A percentile compares a stretch with the other conserved stretches of the same genome.
Evolutionary conservation across 23 red algal genomes (phyloP).

Genomic region (Agarophyton chilense): DNA sequence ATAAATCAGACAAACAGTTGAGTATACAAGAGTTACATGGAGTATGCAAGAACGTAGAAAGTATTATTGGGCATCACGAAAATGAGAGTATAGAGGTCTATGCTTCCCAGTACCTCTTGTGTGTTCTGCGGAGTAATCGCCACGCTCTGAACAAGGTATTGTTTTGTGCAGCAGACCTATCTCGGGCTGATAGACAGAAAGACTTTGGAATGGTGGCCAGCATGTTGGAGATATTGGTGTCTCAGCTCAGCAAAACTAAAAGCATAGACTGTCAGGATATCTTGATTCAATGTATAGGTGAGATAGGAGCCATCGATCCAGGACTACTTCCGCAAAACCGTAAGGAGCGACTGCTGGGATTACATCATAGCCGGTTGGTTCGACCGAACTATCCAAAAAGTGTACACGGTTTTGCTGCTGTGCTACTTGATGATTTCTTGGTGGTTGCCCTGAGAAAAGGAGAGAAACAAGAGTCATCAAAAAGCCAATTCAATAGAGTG

Average conservation of each 20-base stretch:
- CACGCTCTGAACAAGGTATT: neutral
- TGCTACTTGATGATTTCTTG: slow-evolving; percentile 77
- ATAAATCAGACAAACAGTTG: neutral
- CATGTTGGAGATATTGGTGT: slow-evolving; percentile 22
- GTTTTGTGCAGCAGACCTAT: neutral
- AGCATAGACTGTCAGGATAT: slow-evolving; percentile 55
- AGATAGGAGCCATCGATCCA: slow-evolving; percentile 86
- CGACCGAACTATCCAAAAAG: slow-evolving; percentile 8
- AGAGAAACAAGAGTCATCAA: slow-evolving; percentile 27
- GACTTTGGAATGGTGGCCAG: neutral
- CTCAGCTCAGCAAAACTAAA: slow-evolving; percentile 41
- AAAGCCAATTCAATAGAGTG: slow-evolving; percentile 62
- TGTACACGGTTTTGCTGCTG: slow-evolving; percentile 46
- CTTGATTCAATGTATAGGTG: slow-evolving; percentile 68
- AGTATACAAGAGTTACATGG: neutral
- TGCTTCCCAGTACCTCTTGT: slow-evolving; percentile 31
- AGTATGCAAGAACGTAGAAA: slow-evolving; percentile 37
- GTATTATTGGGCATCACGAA: slow-evolving; percentile 44
- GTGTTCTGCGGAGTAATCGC: slow-evolving; percentile 24
- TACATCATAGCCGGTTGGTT: neutral
- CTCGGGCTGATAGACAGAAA: neutral
- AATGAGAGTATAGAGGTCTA: slow-evolving; percentile 33
- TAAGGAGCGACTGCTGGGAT: neutral
- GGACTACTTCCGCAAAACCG: slow-evolving; percentile 1
- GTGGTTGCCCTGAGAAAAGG: slow-evolving; percentile 73